Conservation (phyloP, 495 filamentous ascomycete genomes). For the Platismatia glauca region DNA sequence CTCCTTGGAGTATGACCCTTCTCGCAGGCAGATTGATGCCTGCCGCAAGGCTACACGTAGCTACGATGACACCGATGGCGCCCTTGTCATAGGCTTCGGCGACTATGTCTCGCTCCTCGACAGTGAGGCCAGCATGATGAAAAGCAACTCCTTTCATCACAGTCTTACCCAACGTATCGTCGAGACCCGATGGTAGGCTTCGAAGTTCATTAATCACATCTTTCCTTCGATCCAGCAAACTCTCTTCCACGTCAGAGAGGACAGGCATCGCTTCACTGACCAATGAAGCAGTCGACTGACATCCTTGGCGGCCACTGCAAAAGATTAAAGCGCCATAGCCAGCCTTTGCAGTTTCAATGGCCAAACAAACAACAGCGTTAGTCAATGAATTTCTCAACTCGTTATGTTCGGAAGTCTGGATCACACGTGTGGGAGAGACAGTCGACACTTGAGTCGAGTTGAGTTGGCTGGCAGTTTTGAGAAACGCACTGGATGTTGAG, state of each 20-base stretch:
- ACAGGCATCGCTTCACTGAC: slow-evolving; percentile 55
- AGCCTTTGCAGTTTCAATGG: slow-evolving; percentile 54
- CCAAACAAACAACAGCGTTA: slow-evolving; percentile 62
- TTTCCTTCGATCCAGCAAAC: slow-evolving; percentile 47
- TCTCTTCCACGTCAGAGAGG: slow-evolving; percentile 33
- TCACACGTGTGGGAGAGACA: slow-evolving; percentile 38
- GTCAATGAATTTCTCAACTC: slow-evolving; percentile 55
- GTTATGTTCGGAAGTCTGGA: slow-evolving; percentile 47
- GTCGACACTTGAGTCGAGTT: slow-evolving; percentile 32
- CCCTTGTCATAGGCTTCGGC: slow-evolving; percentile 65
- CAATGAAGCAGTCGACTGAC: slow-evolving; percentile 54
- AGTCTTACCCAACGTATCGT: slow-evolving; percentile 56
- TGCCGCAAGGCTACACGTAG: slow-evolving; percentile 77
- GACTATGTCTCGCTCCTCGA: slow-evolving; percentile 69
- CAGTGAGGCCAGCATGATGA: slow-evolving; percentile 74
- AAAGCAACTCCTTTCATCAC: slow-evolving; percentile 63
- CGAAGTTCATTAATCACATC: slow-evolving; percentile 63
- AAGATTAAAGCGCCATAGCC: slow-evolving; percentile 72
- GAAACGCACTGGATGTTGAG: slow-evolving; percentile 51
- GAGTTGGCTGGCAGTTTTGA: slow-evolving; percentile 51
- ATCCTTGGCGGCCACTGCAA: slow-evolving; percentile 58
- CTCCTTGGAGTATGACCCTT: slow-evolving; percentile 70
- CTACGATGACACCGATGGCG: slow-evolving; percentile 61
- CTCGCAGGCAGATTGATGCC: slow-evolving; percentile 72
- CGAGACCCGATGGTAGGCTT: slow-evolving; percentile 57